Conservation (phyloP, 495 filamentous ascomycete genomes). For the Lasiosphaeria ovina region DNA sequence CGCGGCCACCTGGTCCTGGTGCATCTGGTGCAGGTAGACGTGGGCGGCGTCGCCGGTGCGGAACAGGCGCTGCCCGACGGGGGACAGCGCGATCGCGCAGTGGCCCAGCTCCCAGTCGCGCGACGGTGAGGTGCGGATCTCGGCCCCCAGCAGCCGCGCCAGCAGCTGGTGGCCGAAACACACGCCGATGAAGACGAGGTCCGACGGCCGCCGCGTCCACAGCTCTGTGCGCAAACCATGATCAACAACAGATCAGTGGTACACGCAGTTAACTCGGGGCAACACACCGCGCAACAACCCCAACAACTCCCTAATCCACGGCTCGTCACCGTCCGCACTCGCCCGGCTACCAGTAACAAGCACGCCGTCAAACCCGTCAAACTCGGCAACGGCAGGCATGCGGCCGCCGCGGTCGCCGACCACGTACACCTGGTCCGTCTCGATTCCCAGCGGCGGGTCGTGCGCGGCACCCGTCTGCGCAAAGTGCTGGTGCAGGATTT, state of each 20-base stretch:
- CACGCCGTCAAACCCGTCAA: conserved; percentile 54
- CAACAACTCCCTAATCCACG: conserved; percentile 62
- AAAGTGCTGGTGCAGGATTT: conserved; percentile 32
- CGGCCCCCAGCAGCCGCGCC: conserved; percentile 66
- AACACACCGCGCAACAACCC: conserved; percentile 24
- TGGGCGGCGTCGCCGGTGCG: conserved; percentile 48
- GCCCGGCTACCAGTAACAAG: conserved; percentile 67
- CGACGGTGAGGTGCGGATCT: conserved; percentile 55
- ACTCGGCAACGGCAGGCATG: conserved; percentile 23
- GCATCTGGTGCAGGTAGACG: conserved; percentile 72
- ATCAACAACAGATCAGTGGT: too few relatives aligned
- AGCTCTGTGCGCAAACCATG: conserved; percentile 12
- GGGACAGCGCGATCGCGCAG: conserved; percentile 61
- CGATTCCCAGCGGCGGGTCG: conserved; percentile 31
- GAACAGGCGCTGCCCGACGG: conserved; percentile 69
- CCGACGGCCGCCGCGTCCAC: conserved; percentile 37
- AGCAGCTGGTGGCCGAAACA: conserved; percentile 90
- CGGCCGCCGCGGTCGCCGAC: conserved; percentile 28
- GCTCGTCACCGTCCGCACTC: conserved; percentile 53
- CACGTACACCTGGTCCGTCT: conserved; percentile 27
- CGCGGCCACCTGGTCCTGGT: conserved; percentile 70
- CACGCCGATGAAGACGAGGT: conserved; percentile 61
- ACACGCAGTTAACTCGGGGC: background rate
- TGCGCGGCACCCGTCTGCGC: conserved; percentile 24
- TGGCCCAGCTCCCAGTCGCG: conserved; percentile 77